A percentile compares a stretch with the other conserved stretches of the same genome.
Evolutionary conservation across 306 rosid genomes (phyloP).

Genomic region (Medicago arabica): DNA sequence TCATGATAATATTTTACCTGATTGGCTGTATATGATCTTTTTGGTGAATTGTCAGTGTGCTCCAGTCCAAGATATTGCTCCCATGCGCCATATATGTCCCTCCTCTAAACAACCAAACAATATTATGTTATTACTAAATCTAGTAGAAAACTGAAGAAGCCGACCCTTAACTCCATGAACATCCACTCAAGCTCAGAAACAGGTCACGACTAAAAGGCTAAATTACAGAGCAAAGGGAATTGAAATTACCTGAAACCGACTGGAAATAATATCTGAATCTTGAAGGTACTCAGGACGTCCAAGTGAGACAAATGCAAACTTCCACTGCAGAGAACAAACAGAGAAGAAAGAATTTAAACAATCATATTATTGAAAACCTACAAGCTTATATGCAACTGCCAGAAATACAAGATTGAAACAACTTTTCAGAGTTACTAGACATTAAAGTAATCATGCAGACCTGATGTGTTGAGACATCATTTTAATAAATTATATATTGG

Average conservation of each 20-base stretch:
- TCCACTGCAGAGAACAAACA: constrained; percentile 64
- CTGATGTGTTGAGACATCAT: not conserved
- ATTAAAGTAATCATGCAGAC: not conserved
- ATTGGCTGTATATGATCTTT: constrained; percentile 70
- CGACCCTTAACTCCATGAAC: not conserved
- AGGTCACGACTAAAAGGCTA: constrained; percentile 20
- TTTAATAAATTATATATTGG: not conserved
- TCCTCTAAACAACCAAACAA: constrained; percentile 57
- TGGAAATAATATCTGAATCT: constrained; percentile 74
- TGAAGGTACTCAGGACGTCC: constrained; percentile 95
- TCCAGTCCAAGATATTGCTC: constrained; percentile 99
- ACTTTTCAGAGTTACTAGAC: not conserved
- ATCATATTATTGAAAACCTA: not conserved
- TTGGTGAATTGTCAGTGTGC: constrained; percentile 79
- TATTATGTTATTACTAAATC: not conserved
- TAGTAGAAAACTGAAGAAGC: not conserved
- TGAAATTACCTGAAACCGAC: constrained; percentile 82
- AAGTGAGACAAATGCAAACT: constrained; percentile 85
- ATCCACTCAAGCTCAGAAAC: not conserved
- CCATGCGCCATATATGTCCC: constrained; percentile 95
- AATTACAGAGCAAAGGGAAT: not conserved
- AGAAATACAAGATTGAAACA: not conserved
- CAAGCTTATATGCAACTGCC: not conserved
- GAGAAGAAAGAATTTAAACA: not conserved
- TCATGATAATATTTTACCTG: constrained; percentile 58